phyloP scores from a whole-genome alignment of 2,329 filamentous ascomycete species.

The Sporothrix brunneoviolacea region DNA sequence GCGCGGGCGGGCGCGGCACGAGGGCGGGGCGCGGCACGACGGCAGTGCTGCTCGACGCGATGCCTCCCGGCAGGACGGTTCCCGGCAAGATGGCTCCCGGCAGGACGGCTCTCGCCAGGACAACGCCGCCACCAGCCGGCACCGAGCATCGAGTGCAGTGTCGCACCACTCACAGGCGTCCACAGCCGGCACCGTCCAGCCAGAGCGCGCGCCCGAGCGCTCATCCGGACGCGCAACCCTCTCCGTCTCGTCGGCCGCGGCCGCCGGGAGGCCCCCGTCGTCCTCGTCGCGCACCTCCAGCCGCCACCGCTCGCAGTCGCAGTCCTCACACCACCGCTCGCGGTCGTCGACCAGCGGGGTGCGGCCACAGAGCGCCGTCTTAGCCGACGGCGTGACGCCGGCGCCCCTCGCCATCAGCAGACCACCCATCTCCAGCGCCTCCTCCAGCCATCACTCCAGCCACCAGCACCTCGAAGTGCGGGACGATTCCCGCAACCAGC shows the following conservation, averaged over 20 bases:
- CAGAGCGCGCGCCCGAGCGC: not conserved
- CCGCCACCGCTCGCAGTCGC: conserved; percentile 32
- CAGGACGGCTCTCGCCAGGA: conserved; percentile 15
- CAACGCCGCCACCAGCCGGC: not conserved
- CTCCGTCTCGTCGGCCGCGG: conserved; percentile 5
- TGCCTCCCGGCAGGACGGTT: conserved; percentile 28
- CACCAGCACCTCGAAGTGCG: conserved; percentile 43
- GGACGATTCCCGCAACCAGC: conserved; percentile 36
- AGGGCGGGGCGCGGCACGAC: conserved; percentile 25
- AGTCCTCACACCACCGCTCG: conserved; percentile 32
- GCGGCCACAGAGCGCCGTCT: conserved; percentile 6
- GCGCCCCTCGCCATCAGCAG: conserved; percentile 31
- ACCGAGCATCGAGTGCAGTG: conserved; percentile 5
- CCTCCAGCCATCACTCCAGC: too few relatives aligned
- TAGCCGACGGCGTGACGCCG: conserved; percentile 1
- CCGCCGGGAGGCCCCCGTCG: conserved; percentile 17
- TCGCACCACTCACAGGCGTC: conserved; percentile 8
- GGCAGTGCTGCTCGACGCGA: conserved; percentile 27
- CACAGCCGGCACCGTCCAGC: not conserved
- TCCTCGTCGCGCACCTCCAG: conserved; percentile 23
- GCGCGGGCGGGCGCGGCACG: conserved; percentile 49
- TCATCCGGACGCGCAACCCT: not conserved
- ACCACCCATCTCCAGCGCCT: conserved; percentile 41
- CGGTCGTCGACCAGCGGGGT: conserved; percentile 27
- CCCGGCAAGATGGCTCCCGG: conserved; percentile 29